Conservation (phyloP, 768 basidiomycete genomes). For the Tricholoma saponaceum region DNA sequence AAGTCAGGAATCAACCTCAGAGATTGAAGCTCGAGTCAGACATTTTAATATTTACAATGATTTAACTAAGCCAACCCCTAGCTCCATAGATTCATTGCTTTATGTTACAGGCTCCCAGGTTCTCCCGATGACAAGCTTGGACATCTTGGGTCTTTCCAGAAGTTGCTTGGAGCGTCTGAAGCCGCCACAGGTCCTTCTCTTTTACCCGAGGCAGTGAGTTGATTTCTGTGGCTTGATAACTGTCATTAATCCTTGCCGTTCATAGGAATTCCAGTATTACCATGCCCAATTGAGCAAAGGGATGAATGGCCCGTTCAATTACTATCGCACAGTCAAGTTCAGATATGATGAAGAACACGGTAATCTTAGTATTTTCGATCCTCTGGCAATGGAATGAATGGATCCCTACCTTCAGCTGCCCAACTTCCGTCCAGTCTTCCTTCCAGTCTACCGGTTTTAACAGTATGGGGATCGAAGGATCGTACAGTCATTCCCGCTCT, state of each 20-base stretch:
- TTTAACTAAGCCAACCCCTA: conserved; percentile 12
- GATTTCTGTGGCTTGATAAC: neutral
- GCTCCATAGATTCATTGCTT: conserved; percentile 35
- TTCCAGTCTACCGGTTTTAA: conserved; percentile 53
- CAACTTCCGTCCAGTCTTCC: conserved; percentile 39
- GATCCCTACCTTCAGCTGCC: conserved; percentile 29
- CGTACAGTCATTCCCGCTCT: conserved; percentile 36
- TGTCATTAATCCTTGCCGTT: neutral
- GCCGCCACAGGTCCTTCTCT: conserved; percentile 13
- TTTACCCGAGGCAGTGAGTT: conserved; percentile 23
- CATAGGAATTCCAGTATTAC: conserved; percentile 57
- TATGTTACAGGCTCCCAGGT: conserved; percentile 22
- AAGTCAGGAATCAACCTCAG: conserved; percentile 41
- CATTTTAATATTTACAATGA: neutral
- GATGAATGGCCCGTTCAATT: conserved; percentile 73
- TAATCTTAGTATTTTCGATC: conserved; percentile 13
- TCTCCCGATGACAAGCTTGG: conserved; percentile 17
- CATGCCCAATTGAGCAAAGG: conserved; percentile 39
- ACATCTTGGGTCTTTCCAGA: conserved; percentile 21
- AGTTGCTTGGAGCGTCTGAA: conserved; percentile 16
- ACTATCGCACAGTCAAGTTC: conserved; percentile 59
- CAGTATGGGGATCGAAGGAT: conserved; percentile 58
- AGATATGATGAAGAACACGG: conserved; percentile 66
- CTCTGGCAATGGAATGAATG: neutral
- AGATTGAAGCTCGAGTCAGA: conserved; percentile 56